A percentile compares a stretch with the other conserved stretches of the same genome.
phyloP scores from a whole-genome alignment of 2,329 filamentous ascomycete genomes.

The Xylaria polymorpha region DNA sequence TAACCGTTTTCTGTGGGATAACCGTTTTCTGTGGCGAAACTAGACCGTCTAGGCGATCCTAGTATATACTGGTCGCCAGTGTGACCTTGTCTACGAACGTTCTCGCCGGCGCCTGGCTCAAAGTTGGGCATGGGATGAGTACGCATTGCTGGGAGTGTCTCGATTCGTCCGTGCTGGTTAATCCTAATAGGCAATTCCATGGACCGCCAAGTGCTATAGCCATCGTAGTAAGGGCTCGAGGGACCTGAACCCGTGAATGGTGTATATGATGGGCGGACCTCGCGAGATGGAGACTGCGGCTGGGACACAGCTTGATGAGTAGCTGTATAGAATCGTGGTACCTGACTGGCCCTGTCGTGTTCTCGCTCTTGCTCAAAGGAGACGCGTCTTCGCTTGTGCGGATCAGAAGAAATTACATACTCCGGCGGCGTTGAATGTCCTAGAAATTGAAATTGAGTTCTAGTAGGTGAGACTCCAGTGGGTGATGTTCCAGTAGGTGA shows the following conservation, averaged over 20 bases:
- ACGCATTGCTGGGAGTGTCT: conserved; percentile 55
- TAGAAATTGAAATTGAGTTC: conserved; percentile 35
- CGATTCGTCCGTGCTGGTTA: conserved; percentile 53
- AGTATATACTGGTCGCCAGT: conserved; percentile 53
- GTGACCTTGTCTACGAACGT: conserved; percentile 50
- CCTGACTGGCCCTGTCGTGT: conserved; percentile 55
- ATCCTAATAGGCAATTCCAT: conserved; percentile 49
- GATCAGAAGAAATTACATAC: conserved; percentile 62
- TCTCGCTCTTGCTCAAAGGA: conserved; percentile 57
- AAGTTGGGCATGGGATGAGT: conserved; percentile 56
- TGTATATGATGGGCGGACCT: conserved; percentile 48
- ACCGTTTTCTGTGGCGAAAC: conserved; percentile 43
- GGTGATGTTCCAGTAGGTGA: no score
- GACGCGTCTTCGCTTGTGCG: conserved; percentile 61
- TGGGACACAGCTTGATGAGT: conserved; percentile 46
- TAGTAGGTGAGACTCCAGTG: no score
- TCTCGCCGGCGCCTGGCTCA: conserved; percentile 52
- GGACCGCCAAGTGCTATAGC: conserved; percentile 48
- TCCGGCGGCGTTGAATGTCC: conserved; percentile 51
- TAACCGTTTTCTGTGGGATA: conserved; percentile 45
- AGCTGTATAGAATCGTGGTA: conserved; percentile 60
- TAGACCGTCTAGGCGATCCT: conserved; percentile 45
- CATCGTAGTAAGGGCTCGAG: conserved; percentile 50
- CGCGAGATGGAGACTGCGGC: conserved; percentile 53
- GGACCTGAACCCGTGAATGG: conserved; percentile 52